These are phyloP conservation scores for Kwoniella shandongensis DNA, from an alignment of 768 basidiomycete genomes.

Conservation along the genomic window DNA sequence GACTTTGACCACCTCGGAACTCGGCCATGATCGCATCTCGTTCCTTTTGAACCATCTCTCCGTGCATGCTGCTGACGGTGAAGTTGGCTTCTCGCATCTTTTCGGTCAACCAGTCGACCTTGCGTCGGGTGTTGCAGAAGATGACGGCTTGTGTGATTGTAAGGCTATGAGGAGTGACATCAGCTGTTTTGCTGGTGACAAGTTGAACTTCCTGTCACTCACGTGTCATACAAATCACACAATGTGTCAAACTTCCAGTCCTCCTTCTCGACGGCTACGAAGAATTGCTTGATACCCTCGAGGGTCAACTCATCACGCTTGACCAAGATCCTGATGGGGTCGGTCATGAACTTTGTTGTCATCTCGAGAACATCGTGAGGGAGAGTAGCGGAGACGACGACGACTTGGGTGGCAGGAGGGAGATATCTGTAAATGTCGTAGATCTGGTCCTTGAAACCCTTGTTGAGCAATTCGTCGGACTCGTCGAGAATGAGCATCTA, in stretches of 20 bases:
- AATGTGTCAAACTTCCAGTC: slow-evolving; percentile 99
- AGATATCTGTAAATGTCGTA: slow-evolving; percentile 98
- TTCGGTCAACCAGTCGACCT: slow-evolving; percentile 98
- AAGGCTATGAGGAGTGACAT: slow-evolving; percentile 54
- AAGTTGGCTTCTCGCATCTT: slow-evolving; percentile 99
- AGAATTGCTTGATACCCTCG: slow-evolving; percentile 61
- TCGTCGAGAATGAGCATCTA: slow-evolving; percentile 54
- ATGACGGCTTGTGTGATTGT: slow-evolving; percentile 99
- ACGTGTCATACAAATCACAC: slow-evolving; percentile 93
- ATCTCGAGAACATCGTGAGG: slow-evolving; percentile 97
- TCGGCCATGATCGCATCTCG: slow-evolving; percentile 96
- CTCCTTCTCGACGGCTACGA: slow-evolving; percentile 96
- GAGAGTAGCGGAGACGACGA: slow-evolving; percentile 90
- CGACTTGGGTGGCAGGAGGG: slow-evolving; percentile 94
- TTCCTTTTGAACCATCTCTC: slow-evolving; percentile 94
- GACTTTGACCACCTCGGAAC: slow-evolving; percentile 84
- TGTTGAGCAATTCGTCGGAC: slow-evolving; percentile 93
- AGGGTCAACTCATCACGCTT: slow-evolving; percentile 99
- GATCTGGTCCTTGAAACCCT: slow-evolving; percentile 99
- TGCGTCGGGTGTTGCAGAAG: slow-evolving; percentile 96
- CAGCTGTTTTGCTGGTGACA: neutral
- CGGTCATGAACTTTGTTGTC: slow-evolving; percentile 97
- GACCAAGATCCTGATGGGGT: slow-evolving; percentile 95
- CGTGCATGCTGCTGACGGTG: slow-evolving; percentile 72
- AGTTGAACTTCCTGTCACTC: slow-evolving; percentile 4